Conservation (phyloP, 345 rosid genomes). For the Melaleuca quinquenervia region DNA sequence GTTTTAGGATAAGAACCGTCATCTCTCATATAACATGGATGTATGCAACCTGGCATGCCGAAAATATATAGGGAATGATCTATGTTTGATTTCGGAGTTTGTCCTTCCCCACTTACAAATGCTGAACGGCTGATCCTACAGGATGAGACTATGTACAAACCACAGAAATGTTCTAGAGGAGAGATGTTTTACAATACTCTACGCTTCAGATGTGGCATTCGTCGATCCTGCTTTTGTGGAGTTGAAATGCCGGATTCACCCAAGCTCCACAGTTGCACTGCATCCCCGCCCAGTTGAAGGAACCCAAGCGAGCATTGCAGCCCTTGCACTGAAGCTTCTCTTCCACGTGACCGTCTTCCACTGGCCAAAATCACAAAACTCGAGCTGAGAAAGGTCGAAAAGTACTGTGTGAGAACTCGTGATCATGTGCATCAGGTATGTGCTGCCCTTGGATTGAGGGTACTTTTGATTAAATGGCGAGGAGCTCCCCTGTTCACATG, state of each 20-base stretch:
- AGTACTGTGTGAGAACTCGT: background rate
- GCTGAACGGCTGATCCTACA: background rate
- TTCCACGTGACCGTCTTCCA: conserved; percentile 71
- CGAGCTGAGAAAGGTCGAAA: background rate
- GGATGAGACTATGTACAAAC: background rate
- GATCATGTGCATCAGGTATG: background rate
- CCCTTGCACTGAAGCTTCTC: conserved; percentile 73
- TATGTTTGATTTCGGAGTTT: background rate
- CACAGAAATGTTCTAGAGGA: background rate
- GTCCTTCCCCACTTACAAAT: background rate
- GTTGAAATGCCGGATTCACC: conserved; percentile 91
- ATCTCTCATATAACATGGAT: background rate
- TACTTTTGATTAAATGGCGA: background rate
- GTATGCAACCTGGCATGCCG: background rate
- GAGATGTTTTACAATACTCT: background rate
- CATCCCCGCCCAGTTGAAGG: conserved; percentile 93
- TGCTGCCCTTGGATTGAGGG: background rate
- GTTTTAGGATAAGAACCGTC: background rate
- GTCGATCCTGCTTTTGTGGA: conserved; percentile 66
- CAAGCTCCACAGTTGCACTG: conserved; percentile 93
- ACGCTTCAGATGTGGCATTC: conserved; percentile 33
- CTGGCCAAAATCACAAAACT: conserved; percentile 15
- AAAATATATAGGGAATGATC: background rate
- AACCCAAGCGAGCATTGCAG: conserved; percentile 77
- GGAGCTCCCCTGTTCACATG: background rate